These are phyloP conservation scores for Termitomyces titanicus DNA, from an alignment of 768 basidiomycete genomes.

Conservation along the genomic window DNA sequence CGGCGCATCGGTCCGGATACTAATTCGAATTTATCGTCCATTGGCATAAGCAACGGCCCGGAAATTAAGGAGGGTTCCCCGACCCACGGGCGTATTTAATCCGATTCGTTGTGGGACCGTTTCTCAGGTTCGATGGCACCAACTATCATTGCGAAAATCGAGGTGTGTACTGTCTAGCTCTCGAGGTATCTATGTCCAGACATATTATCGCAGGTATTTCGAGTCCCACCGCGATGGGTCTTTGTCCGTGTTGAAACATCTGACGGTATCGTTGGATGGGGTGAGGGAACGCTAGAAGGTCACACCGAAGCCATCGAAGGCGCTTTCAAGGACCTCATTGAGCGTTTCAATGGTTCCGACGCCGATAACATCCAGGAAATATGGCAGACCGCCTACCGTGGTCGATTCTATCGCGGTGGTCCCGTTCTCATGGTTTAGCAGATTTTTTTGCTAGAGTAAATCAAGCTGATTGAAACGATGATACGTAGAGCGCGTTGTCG, in stretches of 20 bases:
- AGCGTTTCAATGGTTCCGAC: slow-evolving; percentile 58
- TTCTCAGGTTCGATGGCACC: slow-evolving; percentile 1
- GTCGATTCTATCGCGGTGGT: slow-evolving; percentile 72
- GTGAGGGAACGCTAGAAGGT: slow-evolving; percentile 69
- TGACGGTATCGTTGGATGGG: slow-evolving; percentile 67
- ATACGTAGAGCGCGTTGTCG: slow-evolving; percentile 49
- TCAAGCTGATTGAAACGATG: not conserved
- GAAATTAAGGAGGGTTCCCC: not conserved
- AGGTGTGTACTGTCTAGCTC: slow-evolving; percentile 12
- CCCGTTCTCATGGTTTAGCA: slow-evolving; percentile 62
- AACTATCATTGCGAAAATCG: slow-evolving; percentile 23
- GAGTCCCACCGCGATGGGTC: slow-evolving; percentile 70
- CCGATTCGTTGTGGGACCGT: not conserved
- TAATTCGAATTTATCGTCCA: not conserved
- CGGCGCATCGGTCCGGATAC: not conserved
- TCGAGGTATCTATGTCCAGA: not conserved
- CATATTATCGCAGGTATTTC: slow-evolving; percentile 45
- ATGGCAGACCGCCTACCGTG: slow-evolving; percentile 63
- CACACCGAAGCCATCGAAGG: slow-evolving; percentile 76
- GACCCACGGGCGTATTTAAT: not conserved
- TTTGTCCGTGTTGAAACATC: slow-evolving; percentile 68
- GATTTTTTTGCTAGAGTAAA: not conserved
- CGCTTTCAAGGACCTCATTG: slow-evolving; percentile 53
- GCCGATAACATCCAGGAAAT: slow-evolving; percentile 70
- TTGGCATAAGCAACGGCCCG: not conserved